phyloP scores from a whole-genome alignment of 2,329 filamentous ascomycete genomes.

The Ramularia endophylla region DNA sequence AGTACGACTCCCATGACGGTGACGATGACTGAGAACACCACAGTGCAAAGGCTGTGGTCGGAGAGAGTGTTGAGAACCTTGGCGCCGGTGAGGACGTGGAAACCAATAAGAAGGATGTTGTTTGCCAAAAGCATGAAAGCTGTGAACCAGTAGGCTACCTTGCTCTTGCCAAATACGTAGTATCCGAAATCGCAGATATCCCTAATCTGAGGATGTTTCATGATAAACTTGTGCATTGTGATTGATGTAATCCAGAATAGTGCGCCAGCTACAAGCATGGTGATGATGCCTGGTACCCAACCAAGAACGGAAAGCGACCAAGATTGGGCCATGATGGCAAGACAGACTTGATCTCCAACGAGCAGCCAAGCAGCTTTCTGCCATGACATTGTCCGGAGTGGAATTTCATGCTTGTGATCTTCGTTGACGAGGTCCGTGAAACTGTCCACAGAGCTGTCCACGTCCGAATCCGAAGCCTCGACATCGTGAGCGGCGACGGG shows the following conservation, averaged over 20 bases:
- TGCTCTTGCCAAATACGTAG: conserved; percentile 40
- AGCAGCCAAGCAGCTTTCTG: conserved; percentile 47
- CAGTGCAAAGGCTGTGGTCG: conserved; percentile 45
- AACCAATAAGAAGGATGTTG: conserved; percentile 48
- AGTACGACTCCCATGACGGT: conserved; percentile 44
- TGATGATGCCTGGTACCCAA: conserved; percentile 44
- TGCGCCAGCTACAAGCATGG: conserved; percentile 41
- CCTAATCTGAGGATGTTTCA: conserved; percentile 46
- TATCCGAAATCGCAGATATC: conserved; percentile 49
- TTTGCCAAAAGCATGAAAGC: conserved; percentile 46
- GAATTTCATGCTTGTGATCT: conserved; percentile 47
- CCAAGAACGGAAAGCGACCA: conserved; percentile 47
- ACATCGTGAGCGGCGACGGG: conserved; percentile 4
- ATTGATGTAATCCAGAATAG: conserved; percentile 48
- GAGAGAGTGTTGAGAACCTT: conserved; percentile 46
- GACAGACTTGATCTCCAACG: conserved; percentile 45
- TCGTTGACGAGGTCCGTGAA: conserved; percentile 22
- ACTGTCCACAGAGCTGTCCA: conserved; percentile 15
- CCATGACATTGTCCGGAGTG: conserved; percentile 50
- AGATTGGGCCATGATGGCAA: conserved; percentile 48
- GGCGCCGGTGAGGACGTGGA: conserved; percentile 46
- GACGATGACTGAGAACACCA: conserved; percentile 43
- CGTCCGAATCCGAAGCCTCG: conserved; percentile 10
- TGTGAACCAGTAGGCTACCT: conserved; percentile 41
- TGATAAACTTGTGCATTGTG: conserved; percentile 49